A percentile compares a stretch with the other conserved stretches of the same genome.
Conservation (phyloP, 352 stramenopile genomes). For the Pythium rishiriense region DNA sequence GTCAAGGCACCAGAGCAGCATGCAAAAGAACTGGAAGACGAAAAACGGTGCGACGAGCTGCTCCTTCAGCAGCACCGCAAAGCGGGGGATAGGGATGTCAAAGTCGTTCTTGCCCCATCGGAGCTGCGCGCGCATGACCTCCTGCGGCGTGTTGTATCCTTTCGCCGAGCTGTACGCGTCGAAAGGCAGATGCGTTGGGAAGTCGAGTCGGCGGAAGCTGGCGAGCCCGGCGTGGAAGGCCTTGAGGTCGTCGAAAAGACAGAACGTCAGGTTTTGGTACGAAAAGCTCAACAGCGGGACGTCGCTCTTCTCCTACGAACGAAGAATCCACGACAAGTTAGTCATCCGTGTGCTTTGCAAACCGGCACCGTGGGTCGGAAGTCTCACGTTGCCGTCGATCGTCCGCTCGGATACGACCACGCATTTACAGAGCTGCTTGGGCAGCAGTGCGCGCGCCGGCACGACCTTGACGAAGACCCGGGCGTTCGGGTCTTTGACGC, state of each 20-base stretch:
- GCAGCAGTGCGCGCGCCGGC: conserved; percentile 47
- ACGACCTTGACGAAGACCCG: conserved; percentile 52
- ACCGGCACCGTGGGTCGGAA: too few relatives aligned
- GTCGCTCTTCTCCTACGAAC: conserved; percentile 13
- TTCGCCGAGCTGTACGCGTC: conserved; percentile 23
- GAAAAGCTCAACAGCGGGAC: conserved; percentile 67
- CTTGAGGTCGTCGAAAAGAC: conserved; percentile 49
- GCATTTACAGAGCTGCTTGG: conserved; percentile 58
- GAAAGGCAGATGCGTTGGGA: conserved; percentile 37
- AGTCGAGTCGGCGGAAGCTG: conserved; percentile 48
- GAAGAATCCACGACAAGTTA: not conserved
- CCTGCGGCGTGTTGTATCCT: conserved; percentile 21
- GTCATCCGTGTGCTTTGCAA: too few relatives aligned
- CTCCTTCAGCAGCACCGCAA: conserved; percentile 86
- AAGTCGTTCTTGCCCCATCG: conserved; percentile 80
- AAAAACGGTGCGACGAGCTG: conserved; percentile 97
- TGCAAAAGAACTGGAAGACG: conserved; percentile 96
- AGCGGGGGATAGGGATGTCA: conserved; percentile 84
- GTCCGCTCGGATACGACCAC: conserved; percentile 21
- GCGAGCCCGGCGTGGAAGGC: conserved; percentile 22
- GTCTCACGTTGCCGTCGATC: conserved; percentile 11
- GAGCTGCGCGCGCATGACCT: conserved; percentile 30
- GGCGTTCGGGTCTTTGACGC: not conserved
- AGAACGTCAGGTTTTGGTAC: conserved; percentile 83
- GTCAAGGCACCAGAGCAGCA: conserved; percentile 95